Evolutionary conservation across 139 green algal species (phyloP).

Genomic region (Closterium sp.): DNA sequence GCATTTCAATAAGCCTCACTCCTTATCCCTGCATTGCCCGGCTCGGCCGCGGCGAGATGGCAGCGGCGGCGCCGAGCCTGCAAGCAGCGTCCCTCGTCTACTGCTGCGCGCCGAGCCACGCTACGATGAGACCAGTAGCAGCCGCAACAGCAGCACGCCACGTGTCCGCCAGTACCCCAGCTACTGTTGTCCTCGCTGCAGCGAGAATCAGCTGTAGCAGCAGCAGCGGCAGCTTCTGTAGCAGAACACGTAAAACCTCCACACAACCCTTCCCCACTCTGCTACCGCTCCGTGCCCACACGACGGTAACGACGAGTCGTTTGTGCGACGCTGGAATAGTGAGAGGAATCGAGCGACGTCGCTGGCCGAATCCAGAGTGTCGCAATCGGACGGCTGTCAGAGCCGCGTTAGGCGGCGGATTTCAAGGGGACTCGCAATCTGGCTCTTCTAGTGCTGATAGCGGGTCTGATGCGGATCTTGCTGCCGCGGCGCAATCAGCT

Average conservation of each 20-base stretch:
- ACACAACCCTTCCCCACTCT: not conserved
- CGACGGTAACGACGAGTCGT: not conserved
- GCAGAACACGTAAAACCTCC: not conserved
- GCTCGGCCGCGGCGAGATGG: not conserved
- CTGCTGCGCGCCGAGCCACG: not conserved
- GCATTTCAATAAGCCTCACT: not conserved
- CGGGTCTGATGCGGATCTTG: not conserved
- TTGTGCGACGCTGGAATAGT: not conserved
- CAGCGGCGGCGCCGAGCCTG: not conserved
- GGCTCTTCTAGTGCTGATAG: not conserved
- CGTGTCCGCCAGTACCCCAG: not conserved
- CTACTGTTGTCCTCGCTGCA: not conserved
- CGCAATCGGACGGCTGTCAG: not conserved
- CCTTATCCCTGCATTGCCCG: not conserved
- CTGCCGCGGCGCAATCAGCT: not conserved
- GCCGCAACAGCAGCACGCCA: not conserved
- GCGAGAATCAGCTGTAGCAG: not conserved
- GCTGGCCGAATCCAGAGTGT: not conserved
- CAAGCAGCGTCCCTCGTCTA: not conserved
- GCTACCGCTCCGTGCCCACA: not conserved
- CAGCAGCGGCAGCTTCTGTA: not conserved
- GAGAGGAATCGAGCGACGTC: not conserved
- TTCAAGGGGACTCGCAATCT: not conserved
- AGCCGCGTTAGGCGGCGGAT: not conserved
- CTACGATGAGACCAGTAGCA: not conserved